Evolutionary conservation across 257 asterid genomes (phyloP), one percentile per base, ranked within the genome.

Genomic region (Penstemon eatonii): DNA sequence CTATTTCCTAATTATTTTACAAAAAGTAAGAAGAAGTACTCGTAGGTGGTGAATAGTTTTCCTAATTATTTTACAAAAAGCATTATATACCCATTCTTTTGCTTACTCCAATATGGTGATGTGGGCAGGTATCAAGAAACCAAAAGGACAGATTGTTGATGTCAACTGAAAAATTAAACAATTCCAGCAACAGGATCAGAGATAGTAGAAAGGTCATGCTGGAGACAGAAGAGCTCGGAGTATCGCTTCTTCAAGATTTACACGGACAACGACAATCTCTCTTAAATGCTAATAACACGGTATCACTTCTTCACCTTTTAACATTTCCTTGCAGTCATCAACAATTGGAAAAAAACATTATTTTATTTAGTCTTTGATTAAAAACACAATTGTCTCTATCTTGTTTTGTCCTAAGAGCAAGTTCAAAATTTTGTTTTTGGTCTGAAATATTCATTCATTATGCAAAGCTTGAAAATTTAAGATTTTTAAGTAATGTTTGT

Each of bases 191-290:
- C 77, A 78, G 88, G 82, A 86, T 91, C 69, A 82, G 73, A 63
- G 91, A 89, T 9, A 86, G 97, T 65, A 76, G 96, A 73, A 88
- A 76, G 79, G 84, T 86, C 70, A 89, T 91, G 91, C 84, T 88
- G 69, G 96, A 91, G 81, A 91, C 97, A 0, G 96, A 91, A 82
- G 97, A 91, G 75, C 96, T 91, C 37, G 95, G 95, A 8, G 97
- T 91, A 56, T 89, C 97, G 18, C 81, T 91, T 79, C 96, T 91
- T 55, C 95, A 91, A 12, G 96, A 91, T 72, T 80, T 91, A 63
- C 89, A 85, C 59, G 88, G 83, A 77, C 96, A 88, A 80, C 79
- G 95, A 53, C 96, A 91, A 73, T 71, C 97, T 68, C 91, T 91
- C 73, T 42, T 82, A 47, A 85, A 81, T 45, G 86, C 93, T 51